Evolutionary conservation across 2,329 filamentous ascomycete species (phyloP).

Genomic region (Alternaria incomplexa): DNA sequence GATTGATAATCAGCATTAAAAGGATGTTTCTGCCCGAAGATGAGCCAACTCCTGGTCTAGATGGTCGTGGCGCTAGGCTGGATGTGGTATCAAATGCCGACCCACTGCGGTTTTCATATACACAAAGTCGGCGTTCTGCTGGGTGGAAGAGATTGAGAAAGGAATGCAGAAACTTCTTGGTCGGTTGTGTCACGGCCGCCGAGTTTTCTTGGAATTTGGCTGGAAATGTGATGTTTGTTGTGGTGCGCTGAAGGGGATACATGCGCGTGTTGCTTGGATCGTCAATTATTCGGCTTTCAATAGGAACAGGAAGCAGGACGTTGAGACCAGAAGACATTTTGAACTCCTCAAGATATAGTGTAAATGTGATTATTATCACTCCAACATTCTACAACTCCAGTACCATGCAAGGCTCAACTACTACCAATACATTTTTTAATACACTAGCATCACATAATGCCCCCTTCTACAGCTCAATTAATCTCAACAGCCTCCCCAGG

Average conservation of each 20-base stretch:
- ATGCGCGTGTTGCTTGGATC: not conserved
- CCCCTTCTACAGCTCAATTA: not conserved
- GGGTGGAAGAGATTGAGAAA: not conserved
- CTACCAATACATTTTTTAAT: not conserved
- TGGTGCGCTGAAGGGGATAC: not conserved
- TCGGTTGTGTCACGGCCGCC: too few species aligned
- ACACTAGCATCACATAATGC: too few species aligned
- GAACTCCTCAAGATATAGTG: too few species aligned
- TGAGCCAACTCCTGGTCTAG: not conserved
- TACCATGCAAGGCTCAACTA: not conserved
- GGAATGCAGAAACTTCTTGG: not conserved
- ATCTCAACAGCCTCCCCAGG: not conserved
- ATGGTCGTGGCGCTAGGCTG: not conserved
- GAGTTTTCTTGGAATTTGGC: too few species aligned
- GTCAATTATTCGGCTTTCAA: accelerated
- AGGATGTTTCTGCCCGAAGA: not conserved
- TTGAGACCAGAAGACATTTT: too few species aligned
- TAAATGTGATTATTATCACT: too few species aligned
- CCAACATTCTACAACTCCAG: too few species aligned
- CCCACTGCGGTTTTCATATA: not conserved
- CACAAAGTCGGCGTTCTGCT: not conserved
- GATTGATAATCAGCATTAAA: not conserved
- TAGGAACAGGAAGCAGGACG: too few species aligned
- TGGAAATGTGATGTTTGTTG: not conserved
- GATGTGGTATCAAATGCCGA: not conserved